phyloP scores from a whole-genome alignment of 1,284 basidiomycete genomes.

The Puccinia triticina region DNA sequence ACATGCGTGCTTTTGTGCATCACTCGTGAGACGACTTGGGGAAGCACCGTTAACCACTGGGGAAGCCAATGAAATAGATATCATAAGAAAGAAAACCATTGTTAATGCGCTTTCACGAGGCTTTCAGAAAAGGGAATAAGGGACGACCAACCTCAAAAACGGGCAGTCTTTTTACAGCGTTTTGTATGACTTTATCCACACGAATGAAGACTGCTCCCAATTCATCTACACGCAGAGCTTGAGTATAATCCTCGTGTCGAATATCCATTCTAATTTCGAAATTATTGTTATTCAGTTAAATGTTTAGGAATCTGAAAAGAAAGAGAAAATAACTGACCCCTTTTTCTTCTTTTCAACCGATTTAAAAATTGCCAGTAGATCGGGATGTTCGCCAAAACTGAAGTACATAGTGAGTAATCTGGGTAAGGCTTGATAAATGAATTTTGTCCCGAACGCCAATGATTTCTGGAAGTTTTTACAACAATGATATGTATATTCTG shows the following conservation, averaged over 20 bases:
- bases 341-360: conserved; percentile 53
- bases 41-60: conserved; percentile 94
- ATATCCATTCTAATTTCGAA: conserved; percentile 39
- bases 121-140: background rate
- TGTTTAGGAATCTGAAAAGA: conserved; percentile 22
- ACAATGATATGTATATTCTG: conserved; percentile 50
- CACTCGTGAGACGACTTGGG: conserved; percentile 94
- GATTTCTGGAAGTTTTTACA: conserved; percentile 72
- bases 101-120: background rate
- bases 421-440: conserved; percentile 93
- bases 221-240: conserved; percentile 68
- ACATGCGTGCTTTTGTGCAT: conserved; percentile 76
- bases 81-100: background rate
- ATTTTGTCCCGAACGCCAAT: conserved; percentile 84
- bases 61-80: conserved; percentile 25
- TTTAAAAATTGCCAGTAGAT: conserved; percentile 55
- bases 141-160: conserved; percentile 70
- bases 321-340: conserved; percentile 10
- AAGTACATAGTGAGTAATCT: conserved; percentile 94
- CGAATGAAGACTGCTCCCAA: conserved; percentile 61
- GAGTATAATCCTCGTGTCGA: conserved; percentile 44
- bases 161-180: conserved; percentile 69
- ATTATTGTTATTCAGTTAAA: background rate
- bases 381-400: conserved; percentile 75
- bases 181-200: conserved; percentile 55